Base-by-base conservation (phyloP, 441 rosid species). In the Bruguiera hainesii region DNA sequence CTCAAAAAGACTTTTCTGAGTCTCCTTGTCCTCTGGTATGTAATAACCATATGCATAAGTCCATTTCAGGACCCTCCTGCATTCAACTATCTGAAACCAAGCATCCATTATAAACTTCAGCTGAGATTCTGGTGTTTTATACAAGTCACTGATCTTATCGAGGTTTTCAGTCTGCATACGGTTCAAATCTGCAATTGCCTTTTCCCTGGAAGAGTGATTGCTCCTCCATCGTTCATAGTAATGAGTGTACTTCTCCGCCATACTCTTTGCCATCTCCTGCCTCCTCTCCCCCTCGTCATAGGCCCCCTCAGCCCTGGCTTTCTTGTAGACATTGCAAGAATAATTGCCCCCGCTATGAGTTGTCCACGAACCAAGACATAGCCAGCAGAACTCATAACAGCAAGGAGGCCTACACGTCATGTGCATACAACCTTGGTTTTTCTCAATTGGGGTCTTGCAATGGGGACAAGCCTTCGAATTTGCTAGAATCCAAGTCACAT, bases 41-140 rank as follows among this genome's bases (percentile, higher is more conserved):
- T 90, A 89, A 80, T 84, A 93, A 28, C 98, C 97, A 81, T 90
- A 90, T n/a, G 89, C 94, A 78, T 93, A 93, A 11, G 92, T 93
- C 98, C 98, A 90, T 75, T 84, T 90, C 71, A 90, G 77, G 57
- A 87, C 92, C 75, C 94, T 78, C 71, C 96, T 78, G 65, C 98
- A 90, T 78, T 93, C 97, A 67, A 93, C 83, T 56, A 90, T 93
- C 94, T 93, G 90, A 78, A 60, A 64, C 83, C 83, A 81, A 3
- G 81, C 83, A 39, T 81, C 79, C 48, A 52, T 71, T 55, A 81
- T 59, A 58, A 71, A 75, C 60, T 65, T 61, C 37, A 76, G 29
- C 75, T 70, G 69, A 2, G 63, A 50, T 21, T 42, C 49, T 1
- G 69, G 53, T 60, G 63, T 65, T 56, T 59, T 60, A 11, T 74